A percentile compares a stretch with the other conserved stretches of the same genome.
Conservation (phyloP, 2,329 filamentous ascomycete genomes). For the Calonectria pseudoreteaudii region DNA sequence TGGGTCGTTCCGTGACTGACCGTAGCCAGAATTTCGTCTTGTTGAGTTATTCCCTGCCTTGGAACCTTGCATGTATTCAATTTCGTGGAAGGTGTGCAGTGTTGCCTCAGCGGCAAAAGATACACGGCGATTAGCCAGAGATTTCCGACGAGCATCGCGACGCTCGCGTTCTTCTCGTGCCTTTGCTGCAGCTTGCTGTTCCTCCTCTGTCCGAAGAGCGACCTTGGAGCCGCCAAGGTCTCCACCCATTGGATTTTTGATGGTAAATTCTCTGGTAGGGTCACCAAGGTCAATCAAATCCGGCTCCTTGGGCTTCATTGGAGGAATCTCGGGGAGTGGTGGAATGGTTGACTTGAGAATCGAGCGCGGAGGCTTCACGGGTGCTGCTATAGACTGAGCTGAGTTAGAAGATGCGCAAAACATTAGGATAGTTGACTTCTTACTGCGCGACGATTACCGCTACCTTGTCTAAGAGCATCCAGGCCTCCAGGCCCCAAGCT, state of each 20-base stretch:
- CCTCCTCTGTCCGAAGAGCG: slow-evolving; percentile 75
- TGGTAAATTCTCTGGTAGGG: slow-evolving; percentile 23
- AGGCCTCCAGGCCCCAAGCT: slow-evolving; percentile 94
- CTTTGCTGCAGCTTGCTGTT: slow-evolving; percentile 76
- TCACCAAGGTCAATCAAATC: slow-evolving; percentile 34
- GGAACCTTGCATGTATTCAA: slow-evolving; percentile 89
- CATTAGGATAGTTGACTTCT: slow-evolving; percentile 37
- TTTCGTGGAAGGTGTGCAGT: slow-evolving; percentile 94
- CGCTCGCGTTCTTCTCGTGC: slow-evolving; percentile 80
- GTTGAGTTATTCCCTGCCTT: slow-evolving; percentile 84
- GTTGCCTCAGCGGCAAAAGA: slow-evolving; percentile 98
- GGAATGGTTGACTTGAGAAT: slow-evolving; percentile 87
- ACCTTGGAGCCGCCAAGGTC: slow-evolving; percentile 65
- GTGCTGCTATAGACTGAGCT: slow-evolving; percentile 66
- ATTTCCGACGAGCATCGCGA: slow-evolving; percentile 90
- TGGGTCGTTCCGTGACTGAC: slow-evolving; percentile 50
- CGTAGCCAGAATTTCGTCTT: slow-evolving; percentile 70
- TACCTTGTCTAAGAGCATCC: slow-evolving; percentile 80
- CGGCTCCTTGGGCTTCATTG: slow-evolving; percentile 60
- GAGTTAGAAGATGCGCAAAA: slow-evolving; percentile 28
- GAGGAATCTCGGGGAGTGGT: slow-evolving; percentile 73
- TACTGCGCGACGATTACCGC: slow-evolving; percentile 85
- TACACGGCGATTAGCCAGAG: slow-evolving; percentile 90
- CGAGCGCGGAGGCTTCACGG: slow-evolving; percentile 68
- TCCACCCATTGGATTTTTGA: slow-evolving; percentile 30